Percentiles rank a stretch among this genome's conserved stretches.
phyloP scores from a whole-genome alignment of 2,329 filamentous ascomycete species.

The Malbranchea zuffiana region DNA sequence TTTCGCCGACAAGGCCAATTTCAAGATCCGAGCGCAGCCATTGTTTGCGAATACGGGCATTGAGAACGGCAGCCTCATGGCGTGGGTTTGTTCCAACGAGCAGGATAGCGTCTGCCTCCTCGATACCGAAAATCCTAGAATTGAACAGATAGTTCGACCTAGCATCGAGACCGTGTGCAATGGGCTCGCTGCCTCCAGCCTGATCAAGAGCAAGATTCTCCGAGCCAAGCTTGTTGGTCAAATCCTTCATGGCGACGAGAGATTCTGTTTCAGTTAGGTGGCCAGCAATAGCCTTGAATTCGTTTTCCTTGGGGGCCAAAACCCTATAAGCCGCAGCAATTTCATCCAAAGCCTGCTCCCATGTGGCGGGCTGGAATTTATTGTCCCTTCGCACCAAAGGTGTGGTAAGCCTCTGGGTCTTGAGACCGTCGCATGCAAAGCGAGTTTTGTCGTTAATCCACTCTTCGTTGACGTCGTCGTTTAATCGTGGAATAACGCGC shows the following conservation, averaged over 20 bases:
- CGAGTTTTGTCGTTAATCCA: conserved; percentile 99
- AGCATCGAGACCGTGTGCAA: conserved; percentile 87
- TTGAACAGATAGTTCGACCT: conserved; percentile 96
- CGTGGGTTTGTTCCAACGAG: conserved; percentile 91
- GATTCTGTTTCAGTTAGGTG: conserved; percentile 87
- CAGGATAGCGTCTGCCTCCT: conserved; percentile 85
- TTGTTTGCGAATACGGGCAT: conserved; percentile 94
- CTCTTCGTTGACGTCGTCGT: conserved; percentile 97
- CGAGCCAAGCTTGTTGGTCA: conserved; percentile 91
- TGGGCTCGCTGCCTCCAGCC: conserved; percentile 66
- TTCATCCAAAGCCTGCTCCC: conserved; percentile 89
- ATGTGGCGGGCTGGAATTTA: conserved; percentile 83
- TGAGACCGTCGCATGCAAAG: conserved; percentile 91
- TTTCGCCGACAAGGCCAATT: conserved; percentile 79
- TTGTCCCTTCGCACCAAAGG: conserved; percentile 79
- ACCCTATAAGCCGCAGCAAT: conserved; percentile 70
- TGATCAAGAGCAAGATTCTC: conserved; percentile 93
- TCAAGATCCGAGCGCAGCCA: conserved; percentile 93
- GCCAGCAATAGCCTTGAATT: conserved; percentile 91
- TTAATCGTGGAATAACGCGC: conserved; percentile 82
- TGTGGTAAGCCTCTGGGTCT: conserved; percentile 89
- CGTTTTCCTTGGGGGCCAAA: conserved; percentile 73
- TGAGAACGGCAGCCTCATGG: conserved; percentile 88
- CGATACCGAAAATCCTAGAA: conserved; percentile 84
- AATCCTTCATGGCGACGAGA: conserved; percentile 90